Base-by-base conservation (phyloP, 345 rosid species). In the Populus simonii region DNA sequence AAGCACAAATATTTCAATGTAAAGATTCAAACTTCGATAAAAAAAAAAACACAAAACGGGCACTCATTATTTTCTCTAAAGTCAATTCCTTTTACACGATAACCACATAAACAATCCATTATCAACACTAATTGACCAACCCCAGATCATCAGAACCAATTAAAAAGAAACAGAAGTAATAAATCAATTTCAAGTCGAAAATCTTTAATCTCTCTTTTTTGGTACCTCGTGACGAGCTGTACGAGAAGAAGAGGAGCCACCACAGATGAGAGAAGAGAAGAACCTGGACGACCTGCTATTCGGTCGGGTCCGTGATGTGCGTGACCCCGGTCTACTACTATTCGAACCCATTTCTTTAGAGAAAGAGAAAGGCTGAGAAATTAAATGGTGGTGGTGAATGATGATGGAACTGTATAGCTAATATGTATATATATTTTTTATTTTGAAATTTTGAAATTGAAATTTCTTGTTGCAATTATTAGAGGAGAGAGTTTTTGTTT, bases 171-270 rank as follows among this genome's bases (percentile, higher is more conserved):
- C 12, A 2, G 41, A 55, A 12, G 57, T 41, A 25, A 43, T 10
- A 23, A 53, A 51, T 29, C 39, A 22, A 49, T 23, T 7, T 27
- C 23, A 18, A 53, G n/a, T 41, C 41, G 9, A 23, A 43, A 27
- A 23, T 2, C 22, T 45, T 78, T 47, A 22, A 61, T 57, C 22
- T 5, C 12, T 22, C 2, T 17, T n/a, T 35, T 31, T 45, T 47
- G 18, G n/a, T 79, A 90, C 94, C 92, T 84, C 85, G 23, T 53
- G 59, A 53, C 80, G 66, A 51, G 86, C 62, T 25, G 82, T 76
- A 47, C 79, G 86, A 65, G 90, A 86, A 33, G 90, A 80, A 33
- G 88, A 78, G 62, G 88, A 85, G 78, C 90, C 76, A 65, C 92
- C 88, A 41, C 94, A 90, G 77, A 75, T 23, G 80, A 87, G 38